Evolutionary conservation across 345 rosid genomes (phyloP).

Genomic region (Camelina sativa): DNA sequence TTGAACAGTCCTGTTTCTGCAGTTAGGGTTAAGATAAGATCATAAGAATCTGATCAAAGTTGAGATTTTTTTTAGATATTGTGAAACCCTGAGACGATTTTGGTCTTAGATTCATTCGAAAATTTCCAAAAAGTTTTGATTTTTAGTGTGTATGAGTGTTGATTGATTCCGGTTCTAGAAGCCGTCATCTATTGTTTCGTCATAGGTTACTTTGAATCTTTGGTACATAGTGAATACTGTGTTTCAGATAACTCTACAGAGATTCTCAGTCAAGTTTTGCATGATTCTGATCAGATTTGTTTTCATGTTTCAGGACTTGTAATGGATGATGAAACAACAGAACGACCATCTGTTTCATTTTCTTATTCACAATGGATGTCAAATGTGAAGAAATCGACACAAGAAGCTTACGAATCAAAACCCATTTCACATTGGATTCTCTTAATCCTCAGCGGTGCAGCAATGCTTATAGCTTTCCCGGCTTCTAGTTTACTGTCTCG

Average conservation of each 20-base stretch:
- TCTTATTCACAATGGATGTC: slow-evolving; percentile 45
- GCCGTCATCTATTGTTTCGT: slow-evolving; percentile 16
- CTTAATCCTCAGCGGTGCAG: slow-evolving; percentile 51
- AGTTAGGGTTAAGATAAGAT: slow-evolving; percentile 3
- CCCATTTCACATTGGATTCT: slow-evolving; percentile 83
- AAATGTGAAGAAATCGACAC: slow-evolving; percentile 39
- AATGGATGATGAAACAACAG: slow-evolving; percentile 37
- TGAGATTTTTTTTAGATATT: not conserved
- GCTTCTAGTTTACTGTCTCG: slow-evolving; percentile 81
- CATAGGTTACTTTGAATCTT: not conserved
- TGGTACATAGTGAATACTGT: not conserved
- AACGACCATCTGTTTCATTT: slow-evolving; percentile 33
- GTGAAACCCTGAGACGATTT: not conserved
- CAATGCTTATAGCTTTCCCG: slow-evolving; percentile 80
- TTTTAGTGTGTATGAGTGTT: slow-evolving; percentile 25
- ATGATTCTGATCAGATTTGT: not conserved
- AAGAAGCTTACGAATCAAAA: slow-evolving; percentile 61
- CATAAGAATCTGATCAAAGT: slow-evolving; percentile 10
- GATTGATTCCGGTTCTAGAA: slow-evolving; percentile 1
- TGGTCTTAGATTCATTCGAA: not conserved
- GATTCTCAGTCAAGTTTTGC: not conserved
- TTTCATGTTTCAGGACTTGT: slow-evolving; percentile 28
- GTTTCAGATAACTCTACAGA: not conserved
- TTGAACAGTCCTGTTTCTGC: slow-evolving; percentile 6
- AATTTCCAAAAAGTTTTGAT: slow-evolving; percentile 9